These are phyloP conservation scores for Pleurotus ostreatus DNA, from an alignment of 768 basidiomycete genomes.

Conservation along the genomic window DNA sequence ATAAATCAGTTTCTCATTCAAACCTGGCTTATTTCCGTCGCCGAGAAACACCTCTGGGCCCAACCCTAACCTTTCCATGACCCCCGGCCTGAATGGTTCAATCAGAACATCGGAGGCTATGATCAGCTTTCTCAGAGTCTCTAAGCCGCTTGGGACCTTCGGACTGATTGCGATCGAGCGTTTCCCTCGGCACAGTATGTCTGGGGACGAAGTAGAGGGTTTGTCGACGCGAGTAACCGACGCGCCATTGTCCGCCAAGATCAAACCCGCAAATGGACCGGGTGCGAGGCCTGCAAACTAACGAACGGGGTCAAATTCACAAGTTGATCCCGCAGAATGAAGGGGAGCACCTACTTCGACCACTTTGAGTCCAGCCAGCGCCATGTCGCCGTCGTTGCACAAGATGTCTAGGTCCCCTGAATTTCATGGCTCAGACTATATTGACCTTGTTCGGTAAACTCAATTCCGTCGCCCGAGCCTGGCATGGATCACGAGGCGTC, in stretches of 20 bases:
- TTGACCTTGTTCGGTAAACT: too few species aligned
- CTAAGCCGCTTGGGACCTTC: constrained; percentile 56
- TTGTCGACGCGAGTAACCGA: constrained; percentile 73
- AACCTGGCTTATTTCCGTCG: constrained; percentile 32
- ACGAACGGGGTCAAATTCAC: not conserved
- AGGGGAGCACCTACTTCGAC: constrained; percentile 16
- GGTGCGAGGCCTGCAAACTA: constrained; percentile 84
- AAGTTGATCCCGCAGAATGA: not conserved
- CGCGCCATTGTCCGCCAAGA: constrained; percentile 79
- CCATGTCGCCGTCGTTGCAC: constrained; percentile 27
- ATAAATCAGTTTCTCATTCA: constrained; percentile 65
- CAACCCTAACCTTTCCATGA: constrained; percentile 72
- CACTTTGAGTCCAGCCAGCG: constrained; percentile 41
- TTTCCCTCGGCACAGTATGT: constrained; percentile 68
- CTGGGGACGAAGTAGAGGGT: constrained; percentile 38
- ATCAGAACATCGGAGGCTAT: constrained; percentile 73
- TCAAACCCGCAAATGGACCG: constrained; percentile 72
- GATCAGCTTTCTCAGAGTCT: constrained; percentile 54
- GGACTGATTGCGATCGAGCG: constrained; percentile 70
- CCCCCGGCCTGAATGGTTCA: constrained; percentile 81
- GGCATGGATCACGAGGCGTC: too few species aligned
- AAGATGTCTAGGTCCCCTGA: too few species aligned
- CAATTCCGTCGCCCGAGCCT: too few species aligned
- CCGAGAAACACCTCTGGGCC: constrained; percentile 75
- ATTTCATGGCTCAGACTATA: too few species aligned